Conservation (phyloP, 2,329 filamentous ascomycete genomes). For the Phoma herbarum region DNA sequence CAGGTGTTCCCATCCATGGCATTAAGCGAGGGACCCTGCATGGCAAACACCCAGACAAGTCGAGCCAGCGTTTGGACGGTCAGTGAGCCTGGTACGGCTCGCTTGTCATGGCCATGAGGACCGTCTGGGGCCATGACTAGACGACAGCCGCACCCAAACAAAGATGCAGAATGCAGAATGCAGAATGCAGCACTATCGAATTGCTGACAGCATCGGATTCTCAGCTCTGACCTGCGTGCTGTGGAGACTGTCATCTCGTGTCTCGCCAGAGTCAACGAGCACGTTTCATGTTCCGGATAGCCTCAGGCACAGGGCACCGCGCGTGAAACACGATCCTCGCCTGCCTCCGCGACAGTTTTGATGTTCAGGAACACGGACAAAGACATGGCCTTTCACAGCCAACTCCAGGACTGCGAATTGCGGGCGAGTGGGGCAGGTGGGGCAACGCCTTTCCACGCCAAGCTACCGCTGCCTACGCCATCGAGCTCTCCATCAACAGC, state of each 20-base stretch:
- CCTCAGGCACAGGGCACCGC: constrained; percentile 11
- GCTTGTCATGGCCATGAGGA: neutral
- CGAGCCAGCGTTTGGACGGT: constrained; percentile 8
- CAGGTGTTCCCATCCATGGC: constrained; percentile 17
- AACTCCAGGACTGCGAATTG: neutral
- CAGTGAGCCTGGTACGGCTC: neutral
- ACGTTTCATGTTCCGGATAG: constrained; percentile 19
- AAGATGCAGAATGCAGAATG: no score
- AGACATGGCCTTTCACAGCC: constrained; percentile 12
- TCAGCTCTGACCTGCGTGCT: neutral
- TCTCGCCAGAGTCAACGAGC: constrained; percentile 12
- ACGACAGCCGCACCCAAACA: neutral
- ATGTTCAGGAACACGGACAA: neutral
- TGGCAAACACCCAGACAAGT: neutral
- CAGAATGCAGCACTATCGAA: no score
- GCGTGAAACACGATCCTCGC: constrained; percentile 17
- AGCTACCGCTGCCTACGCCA: constrained; percentile 28
- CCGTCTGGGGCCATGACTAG: neutral
- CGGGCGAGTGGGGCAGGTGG: constrained; percentile 1
- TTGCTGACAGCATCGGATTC: neutral
- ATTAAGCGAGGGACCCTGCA: constrained; percentile 4
- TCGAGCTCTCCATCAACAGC: constrained; percentile 3
- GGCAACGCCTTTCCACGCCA: constrained; percentile 21
- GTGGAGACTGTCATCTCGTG: neutral
- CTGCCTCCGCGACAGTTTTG: neutral